phyloP scores from a whole-genome alignment of 768 basidiomycete species.

The Epithele typhae region DNA sequence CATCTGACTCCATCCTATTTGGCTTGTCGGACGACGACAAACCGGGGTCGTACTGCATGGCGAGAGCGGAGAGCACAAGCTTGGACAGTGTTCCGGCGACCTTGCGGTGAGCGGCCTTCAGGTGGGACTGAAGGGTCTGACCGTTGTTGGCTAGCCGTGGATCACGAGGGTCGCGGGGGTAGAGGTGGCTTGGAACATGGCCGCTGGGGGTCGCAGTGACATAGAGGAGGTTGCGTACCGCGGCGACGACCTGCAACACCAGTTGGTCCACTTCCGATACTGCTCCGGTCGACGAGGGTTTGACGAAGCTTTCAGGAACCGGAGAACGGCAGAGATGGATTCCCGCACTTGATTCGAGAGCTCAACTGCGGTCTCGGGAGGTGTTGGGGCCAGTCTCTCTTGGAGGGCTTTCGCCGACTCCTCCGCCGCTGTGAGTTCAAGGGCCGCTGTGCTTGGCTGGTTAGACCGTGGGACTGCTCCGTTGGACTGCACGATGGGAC shows the following conservation, averaged over 20 bases:
- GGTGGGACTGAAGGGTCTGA: constrained; percentile 37
- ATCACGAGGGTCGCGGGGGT: constrained; percentile 47
- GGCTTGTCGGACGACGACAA: constrained; percentile 55
- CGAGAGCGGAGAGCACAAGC: constrained; percentile 86
- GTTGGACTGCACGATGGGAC: neutral
- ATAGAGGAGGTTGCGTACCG: constrained; percentile 74
- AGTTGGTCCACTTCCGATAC: constrained; percentile 57
- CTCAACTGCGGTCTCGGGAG: constrained; percentile 57
- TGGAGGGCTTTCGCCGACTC: constrained; percentile 65
- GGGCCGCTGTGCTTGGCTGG: constrained; percentile 8
- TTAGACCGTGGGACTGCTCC: neutral
- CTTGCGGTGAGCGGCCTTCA: constrained; percentile 80
- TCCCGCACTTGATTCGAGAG: constrained; percentile 54
- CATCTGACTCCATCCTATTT: constrained; percentile 69
- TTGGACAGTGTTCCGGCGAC: constrained; percentile 88
- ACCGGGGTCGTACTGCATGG: constrained; percentile 78
- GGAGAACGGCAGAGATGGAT: constrained; percentile 59
- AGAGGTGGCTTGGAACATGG: constrained; percentile 54
- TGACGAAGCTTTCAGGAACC: constrained; percentile 49
- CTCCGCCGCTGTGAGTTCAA: constrained; percentile 54
- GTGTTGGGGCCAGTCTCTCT: constrained; percentile 49
- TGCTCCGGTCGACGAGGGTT: constrained; percentile 48
- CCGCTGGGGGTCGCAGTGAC: constrained; percentile 34
- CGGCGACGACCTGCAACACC: constrained; percentile 57
- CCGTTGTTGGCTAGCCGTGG: constrained; percentile 35